Base-by-base conservation (phyloP, 176 grass and related monocot genomes). In the Saccharum spontaneum region DNA sequence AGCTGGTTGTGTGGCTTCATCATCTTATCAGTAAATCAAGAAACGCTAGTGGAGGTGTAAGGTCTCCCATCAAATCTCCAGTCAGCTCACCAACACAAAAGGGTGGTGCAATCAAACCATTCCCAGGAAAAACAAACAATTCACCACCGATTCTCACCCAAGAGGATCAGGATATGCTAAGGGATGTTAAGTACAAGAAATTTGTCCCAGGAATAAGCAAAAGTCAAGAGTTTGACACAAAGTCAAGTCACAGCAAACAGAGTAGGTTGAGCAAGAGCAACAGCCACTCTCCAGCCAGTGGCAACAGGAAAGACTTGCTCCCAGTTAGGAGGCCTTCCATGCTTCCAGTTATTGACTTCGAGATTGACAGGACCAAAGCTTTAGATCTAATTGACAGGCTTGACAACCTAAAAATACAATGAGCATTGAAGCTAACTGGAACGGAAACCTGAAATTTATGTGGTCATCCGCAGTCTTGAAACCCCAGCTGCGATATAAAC, bases 31-130 rank as follows among this genome's bases (percentile, higher is more conserved):
- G 91, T 82, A 91, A 88, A 84, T 96, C 90, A 28, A 92, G 86
- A 89, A 80, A 81, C 6, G 77, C 67, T 41, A 88, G 87, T 70
- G 97, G 88, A 86, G 88, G 87, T 69, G 30, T 78, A 67, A 89
- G 93, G 66, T 99, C 97, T 55, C 94, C 94, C 34, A 97, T 96
- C 20, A 99, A 96, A 86, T 99, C 97, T 79, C 94, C 94, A 15
- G 75, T 91, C 60, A 78, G 90, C 46, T 97, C 91, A 39, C 90
- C 90, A 43, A 92, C 86, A 57, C 90, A 91, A 45, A 91, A 83
- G 78, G 66, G 77, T 43, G 39, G 37, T 20, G 39, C 79, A 71
- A 80, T 91, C 55, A 79, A 60, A 38, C 60, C 79, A 64, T 55
- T 87, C 40, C n/a, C 44, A 46, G 69, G 69, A 10, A 74, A 86